Evolutionary conservation across 179 eudicot genomes (phyloP).

Genomic region (Silene coronaria): DNA sequence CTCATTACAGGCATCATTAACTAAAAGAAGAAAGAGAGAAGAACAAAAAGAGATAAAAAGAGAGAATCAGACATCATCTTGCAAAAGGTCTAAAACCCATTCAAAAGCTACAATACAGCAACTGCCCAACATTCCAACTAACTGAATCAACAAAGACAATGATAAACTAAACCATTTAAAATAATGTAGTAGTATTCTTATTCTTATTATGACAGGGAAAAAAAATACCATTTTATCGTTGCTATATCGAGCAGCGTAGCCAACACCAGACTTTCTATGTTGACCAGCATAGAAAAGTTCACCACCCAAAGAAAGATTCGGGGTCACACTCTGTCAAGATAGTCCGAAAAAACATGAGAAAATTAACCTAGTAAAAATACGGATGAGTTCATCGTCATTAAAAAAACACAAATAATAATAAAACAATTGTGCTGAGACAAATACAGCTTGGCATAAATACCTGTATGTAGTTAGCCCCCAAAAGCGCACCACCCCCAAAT

Average conservation of each 20-base stretch:
- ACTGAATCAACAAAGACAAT: too few species aligned
- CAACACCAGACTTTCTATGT: conserved; percentile 83
- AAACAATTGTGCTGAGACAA: not conserved
- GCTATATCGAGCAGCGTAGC: conserved; percentile 85
- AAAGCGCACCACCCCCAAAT: conserved; percentile 73
- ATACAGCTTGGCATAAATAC: conserved; percentile 27
- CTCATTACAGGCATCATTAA: too few species aligned
- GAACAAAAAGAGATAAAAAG: too few species aligned
- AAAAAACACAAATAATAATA: not conserved
- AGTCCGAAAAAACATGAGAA: conserved; percentile 2
- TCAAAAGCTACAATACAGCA: too few species aligned
- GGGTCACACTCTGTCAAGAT: conserved; percentile 70
- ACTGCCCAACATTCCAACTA: too few species aligned
- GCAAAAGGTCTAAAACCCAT: too few species aligned
- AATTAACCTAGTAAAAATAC: not conserved
- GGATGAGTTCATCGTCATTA: not conserved
- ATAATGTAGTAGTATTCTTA: not conserved
- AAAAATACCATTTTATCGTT: conserved; percentile 68
- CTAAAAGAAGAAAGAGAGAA: too few species aligned
- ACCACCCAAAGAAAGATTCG: conserved; percentile 80
- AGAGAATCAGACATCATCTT: too few species aligned
- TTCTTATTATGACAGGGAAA: not conserved
- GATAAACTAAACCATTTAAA: not conserved
- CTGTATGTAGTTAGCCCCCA: conserved; percentile 92
- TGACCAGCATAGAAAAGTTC: conserved; percentile 97